Evolutionary conservation across 1,139 yeast genomes (phyloP), one percentile per base, ranked within the genome.

Genomic region (Starmera stellimalicola): DNA sequence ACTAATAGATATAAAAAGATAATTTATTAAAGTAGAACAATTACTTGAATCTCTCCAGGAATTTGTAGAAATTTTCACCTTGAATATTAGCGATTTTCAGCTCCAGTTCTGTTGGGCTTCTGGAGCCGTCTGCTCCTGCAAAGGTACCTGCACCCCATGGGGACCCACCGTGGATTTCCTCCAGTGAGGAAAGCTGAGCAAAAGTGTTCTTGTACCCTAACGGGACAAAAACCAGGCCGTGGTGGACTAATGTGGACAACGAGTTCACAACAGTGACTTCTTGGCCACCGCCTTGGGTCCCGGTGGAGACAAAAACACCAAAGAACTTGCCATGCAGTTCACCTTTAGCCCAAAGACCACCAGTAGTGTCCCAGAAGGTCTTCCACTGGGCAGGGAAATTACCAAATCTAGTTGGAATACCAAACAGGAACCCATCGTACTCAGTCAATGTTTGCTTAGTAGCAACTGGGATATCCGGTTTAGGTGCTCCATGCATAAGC

Each of bases 71-170:
- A 38, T 62, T 55, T 44, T 61, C 58, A 57, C 82, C 82, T 58
- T 75, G 82, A 40, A 57, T 58, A 37, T 49, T 52, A 33, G 76
- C 85, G 42, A 80, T 50, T 44, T 70, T 69, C 50, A 70, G 60
- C 62, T 81, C 93, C 40, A 77, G 62, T 37, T 65, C 69, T 37
- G 71, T 49, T 37, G 87, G 82, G 51, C 63, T 63, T 65, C 91
- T 73, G n/a, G 83, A 73, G 43, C 93, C 93, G 49, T 78, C 87
- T 33, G 70, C 65, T 43, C 77, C 85, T 24, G 93, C 85, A 48
- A 69, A 67, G 37, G 83, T 65, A 48, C 91, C 91, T 33, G 91
- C 83, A 59, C 93, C 93, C 84, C 87, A 81, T 35, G 93, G 73
- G 37, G 85, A 74, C 41, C 78, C 78, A 52, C 91, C 93, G 55